phyloP scores from a whole-genome alignment of 176 grass and related monocot genomes.

The Triticum timopheevii region DNA sequence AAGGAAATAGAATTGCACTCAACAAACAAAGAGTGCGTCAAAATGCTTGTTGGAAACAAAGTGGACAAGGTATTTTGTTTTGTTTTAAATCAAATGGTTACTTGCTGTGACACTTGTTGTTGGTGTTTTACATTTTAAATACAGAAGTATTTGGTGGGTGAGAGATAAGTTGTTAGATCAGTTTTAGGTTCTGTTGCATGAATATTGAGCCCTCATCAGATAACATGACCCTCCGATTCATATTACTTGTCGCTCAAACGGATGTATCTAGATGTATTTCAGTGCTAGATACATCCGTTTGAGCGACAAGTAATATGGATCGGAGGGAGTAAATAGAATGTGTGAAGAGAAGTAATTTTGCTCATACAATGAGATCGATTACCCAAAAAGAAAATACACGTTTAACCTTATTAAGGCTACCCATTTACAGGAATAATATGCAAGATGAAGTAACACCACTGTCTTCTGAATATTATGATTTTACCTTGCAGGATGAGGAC shows the following conservation, averaged over 20 bases:
- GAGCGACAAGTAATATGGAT: too few relatives aligned
- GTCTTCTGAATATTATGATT: slow-evolving; percentile 23
- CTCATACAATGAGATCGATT: background rate
- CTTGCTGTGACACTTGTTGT: background rate
- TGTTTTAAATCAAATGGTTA: background rate
- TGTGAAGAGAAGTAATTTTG: background rate
- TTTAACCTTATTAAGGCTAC: background rate
- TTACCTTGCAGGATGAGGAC: slow-evolving; percentile 64
- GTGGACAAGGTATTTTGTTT: slow-evolving; percentile 78
- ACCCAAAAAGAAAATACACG: background rate
- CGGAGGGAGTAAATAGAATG: background rate
- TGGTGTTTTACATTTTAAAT: background rate
- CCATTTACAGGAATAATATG: background rate
- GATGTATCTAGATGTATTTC: too few relatives aligned
- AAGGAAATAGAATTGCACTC: slow-evolving; percentile 94
- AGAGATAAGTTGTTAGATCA: background rate
- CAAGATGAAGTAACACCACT: background rate
- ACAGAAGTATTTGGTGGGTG: background rate
- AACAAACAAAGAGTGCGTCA: slow-evolving; percentile 76
- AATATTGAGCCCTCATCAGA: background rate
- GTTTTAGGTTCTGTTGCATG: background rate
- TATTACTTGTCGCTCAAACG: too few relatives aligned
- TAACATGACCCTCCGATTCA: too few relatives aligned
- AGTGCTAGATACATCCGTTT: too few relatives aligned
- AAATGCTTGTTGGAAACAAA: slow-evolving; percentile 98